A percentile compares a stretch with the other conserved stretches of the same genome.
phyloP scores from a whole-genome alignment of 2,329 filamentous ascomycete genomes.

The Phaeosphaeriaceae sp. region DNA sequence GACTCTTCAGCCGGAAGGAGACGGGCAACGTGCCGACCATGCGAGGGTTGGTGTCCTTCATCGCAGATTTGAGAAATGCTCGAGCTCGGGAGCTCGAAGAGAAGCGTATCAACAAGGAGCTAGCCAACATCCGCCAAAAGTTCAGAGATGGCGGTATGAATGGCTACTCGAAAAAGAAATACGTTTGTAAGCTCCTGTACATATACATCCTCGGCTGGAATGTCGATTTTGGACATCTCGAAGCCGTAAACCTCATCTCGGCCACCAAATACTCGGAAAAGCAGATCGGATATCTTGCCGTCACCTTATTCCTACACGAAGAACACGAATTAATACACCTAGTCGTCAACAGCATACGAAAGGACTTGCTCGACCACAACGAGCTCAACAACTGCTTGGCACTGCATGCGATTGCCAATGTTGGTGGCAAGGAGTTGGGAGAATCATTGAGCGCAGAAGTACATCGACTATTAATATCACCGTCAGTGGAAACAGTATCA shows the following conservation, averaged over 20 bases:
- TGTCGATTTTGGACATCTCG: conserved; percentile 97
- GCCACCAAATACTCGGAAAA: conserved; percentile 98
- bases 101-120: conserved; percentile 99
- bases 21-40: conserved; percentile 51
- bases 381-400: conserved; percentile 97
- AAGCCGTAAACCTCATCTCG: conserved; percentile 97
- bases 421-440: conserved; percentile 95
- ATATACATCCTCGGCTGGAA: conserved; percentile 99
- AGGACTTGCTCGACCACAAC: conserved; percentile 92
- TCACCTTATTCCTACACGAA: conserved; percentile 96
- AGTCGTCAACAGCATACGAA: conserved; percentile 97
- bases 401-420: conserved; percentile 96
- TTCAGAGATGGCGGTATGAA: conserved; percentile 95
- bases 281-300: conserved; percentile 97
- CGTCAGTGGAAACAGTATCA: conserved; percentile 63
- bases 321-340: conserved; percentile 94
- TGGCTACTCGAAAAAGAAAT: conserved; percentile 99
- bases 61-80: conserved; percentile 93
- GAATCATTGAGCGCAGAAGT: conserved; percentile 92
- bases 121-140: conserved; percentile 98
- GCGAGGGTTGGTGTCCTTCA: conserved; percentile 88
- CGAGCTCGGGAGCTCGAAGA: conserved; percentile 94
- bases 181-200: conserved; percentile 99
- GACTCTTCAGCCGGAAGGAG: conserved; percentile 51
- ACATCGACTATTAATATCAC: conserved; percentile 90